A percentile compares a stretch with the other conserved stretches of the same genome.
These are phyloP conservation scores for Asterochloris erici DNA, from an alignment of 139 green algal species.

Conservation along the genomic window DNA sequence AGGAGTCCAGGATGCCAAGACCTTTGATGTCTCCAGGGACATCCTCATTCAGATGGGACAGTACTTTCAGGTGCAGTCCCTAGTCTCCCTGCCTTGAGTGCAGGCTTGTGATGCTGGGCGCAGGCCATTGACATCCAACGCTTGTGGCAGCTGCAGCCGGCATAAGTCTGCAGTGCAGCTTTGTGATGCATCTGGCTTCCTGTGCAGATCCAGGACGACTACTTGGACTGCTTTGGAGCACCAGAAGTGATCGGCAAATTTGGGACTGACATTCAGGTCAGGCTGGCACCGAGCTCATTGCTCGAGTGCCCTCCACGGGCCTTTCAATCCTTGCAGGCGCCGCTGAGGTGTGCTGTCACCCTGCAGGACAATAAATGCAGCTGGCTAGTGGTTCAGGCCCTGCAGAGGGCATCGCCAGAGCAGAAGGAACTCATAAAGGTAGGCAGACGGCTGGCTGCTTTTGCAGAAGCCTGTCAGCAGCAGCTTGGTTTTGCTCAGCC, in stretches of 20 bases:
- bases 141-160: neutral
- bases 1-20: constrained; percentile 54
- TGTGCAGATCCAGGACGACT: constrained; percentile 95
- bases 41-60: constrained; percentile 89
- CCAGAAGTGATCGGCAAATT: constrained; percentile 95
- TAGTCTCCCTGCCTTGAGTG: neutral
- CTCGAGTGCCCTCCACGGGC: too few relatives aligned
- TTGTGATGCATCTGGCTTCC: neutral
- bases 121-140: too few relatives aligned
- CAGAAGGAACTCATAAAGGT: constrained; percentile 85
- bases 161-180: neutral
- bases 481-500: too few relatives aligned
- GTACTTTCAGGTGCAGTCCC: constrained; percentile 84
- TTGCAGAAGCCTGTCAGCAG: too few relatives aligned
- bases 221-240: constrained; percentile 94
- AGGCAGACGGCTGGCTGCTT: neutral
- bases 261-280: constrained; percentile 92
- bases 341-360: neutral
- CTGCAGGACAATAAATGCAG: constrained; percentile 97
- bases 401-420: constrained; percentile 67
- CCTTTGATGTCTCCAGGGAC: constrained; percentile 59
- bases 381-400: constrained; percentile 94
- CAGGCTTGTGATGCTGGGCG: neutral
- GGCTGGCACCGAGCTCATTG: neutral
- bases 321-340: neutral